Evolutionary conservation across 176 grass and related monocot genomes (phyloP).

Genomic region (barley (Hordeum vulgare)): DNA sequence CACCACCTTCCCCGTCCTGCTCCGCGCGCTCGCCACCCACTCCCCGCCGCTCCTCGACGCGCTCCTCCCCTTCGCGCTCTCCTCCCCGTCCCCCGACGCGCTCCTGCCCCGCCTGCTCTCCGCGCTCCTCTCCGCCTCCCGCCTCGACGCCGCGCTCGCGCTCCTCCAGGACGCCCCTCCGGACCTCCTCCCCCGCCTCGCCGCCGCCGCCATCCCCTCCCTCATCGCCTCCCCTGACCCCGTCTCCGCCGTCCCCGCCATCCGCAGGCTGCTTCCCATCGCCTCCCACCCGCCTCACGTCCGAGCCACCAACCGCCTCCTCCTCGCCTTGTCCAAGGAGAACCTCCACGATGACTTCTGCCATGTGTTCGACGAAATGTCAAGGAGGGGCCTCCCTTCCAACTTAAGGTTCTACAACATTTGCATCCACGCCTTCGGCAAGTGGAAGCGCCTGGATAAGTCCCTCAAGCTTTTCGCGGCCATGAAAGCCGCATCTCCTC

Average conservation of each 20-base stretch:
- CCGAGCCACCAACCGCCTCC: conserved; percentile 47
- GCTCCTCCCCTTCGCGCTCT: conserved; percentile 45
- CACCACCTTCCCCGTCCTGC: conserved; percentile 42
- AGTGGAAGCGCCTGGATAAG: conserved; percentile 50
- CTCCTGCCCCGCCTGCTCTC: conserved; percentile 24
- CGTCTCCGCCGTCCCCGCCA: conserved; percentile 35
- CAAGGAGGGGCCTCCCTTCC: conserved; percentile 41
- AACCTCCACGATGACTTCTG: conserved; percentile 53
- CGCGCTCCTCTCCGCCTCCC: conserved; percentile 41
- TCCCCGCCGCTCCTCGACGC: conserved; percentile 41
- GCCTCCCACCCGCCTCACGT: conserved; percentile 24
- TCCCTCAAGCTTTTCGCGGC: conserved; percentile 53
- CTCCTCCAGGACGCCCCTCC: conserved; percentile 40
- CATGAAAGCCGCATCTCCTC: conserved; percentile 49
- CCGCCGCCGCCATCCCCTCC: conserved; percentile 54
- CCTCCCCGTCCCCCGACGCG: conserved; percentile 1
- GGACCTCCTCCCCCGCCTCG: conserved; percentile 40
- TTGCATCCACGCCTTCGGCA: conserved; percentile 75
- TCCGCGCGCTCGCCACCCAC: conserved; percentile 32
- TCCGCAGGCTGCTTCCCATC: conserved; percentile 39
- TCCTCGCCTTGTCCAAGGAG: conserved; percentile 42
- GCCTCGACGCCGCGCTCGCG: conserved; percentile 42
- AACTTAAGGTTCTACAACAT: conserved; percentile 71
- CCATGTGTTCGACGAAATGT: conserved; percentile 70
- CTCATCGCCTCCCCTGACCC: conserved; percentile 48